Evolutionary conservation across 2,329 filamentous ascomycete genomes (phyloP).

Genomic region (Fusarium ramigenum): DNA sequence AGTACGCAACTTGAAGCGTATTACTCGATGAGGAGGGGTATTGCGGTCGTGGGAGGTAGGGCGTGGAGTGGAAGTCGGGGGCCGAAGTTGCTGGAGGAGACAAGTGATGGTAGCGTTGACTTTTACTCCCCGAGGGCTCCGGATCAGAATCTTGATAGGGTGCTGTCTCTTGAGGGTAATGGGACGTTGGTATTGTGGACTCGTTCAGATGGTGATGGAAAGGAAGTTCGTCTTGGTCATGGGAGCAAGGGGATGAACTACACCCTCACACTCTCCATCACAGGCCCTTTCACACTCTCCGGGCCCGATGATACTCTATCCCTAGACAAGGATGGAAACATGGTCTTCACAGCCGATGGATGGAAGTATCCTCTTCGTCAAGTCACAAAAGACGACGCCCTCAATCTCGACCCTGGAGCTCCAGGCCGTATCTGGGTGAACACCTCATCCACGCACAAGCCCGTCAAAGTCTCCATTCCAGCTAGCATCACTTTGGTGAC

Average conservation of each 20-base stretch:
- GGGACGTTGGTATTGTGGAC: not conserved
- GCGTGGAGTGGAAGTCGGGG: slow-evolving; percentile 16
- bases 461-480: not conserved
- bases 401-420: not conserved
- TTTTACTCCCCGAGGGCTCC: slow-evolving; percentile 11
- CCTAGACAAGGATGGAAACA: not conserved
- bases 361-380: slow-evolving; percentile 19
- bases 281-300: not conserved
- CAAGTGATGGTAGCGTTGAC: not conserved
- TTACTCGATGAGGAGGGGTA: slow-evolving; percentile 22
- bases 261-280: not conserved
- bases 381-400: not conserved
- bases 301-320: not conserved
- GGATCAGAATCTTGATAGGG: slow-evolving; percentile 5
- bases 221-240: not conserved
- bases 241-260: slow-evolving; percentile 25
- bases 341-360: not conserved
- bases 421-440: slow-evolving; percentile 21
- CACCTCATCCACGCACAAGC: slow-evolving; percentile 9
- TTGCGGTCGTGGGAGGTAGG: slow-evolving; percentile 10
- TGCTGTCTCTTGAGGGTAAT: accelerated
- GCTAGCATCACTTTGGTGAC: not conserved
- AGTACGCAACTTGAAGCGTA: slow-evolving; percentile 17
- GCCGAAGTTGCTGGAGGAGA: not conserved
- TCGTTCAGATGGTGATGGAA: not conserved